Evolutionary conservation across 73 alveolate species (phyloP).

Genomic region (Symbiodinium natans): DNA sequence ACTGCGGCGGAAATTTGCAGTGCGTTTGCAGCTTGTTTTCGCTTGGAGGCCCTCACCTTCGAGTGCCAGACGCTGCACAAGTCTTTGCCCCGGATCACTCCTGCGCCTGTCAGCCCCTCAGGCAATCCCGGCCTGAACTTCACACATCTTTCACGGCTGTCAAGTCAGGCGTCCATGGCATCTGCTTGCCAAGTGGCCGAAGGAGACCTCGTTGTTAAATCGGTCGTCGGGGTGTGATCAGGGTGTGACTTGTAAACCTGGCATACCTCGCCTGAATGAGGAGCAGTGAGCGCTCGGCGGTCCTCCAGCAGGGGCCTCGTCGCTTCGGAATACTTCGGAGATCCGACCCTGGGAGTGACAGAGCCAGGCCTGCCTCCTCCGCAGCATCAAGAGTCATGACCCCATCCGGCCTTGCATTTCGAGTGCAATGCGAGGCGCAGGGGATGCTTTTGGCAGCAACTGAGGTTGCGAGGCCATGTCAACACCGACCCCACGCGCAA

Average conservation of each 20-base stretch:
- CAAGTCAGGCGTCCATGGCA: background rate
- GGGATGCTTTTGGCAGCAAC: background rate
- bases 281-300: no score
- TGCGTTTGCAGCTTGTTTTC: background rate
- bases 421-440: background rate
- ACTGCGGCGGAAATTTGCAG: background rate
- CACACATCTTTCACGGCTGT: background rate
- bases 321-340: background rate
- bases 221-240: no score
- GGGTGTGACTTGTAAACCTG: no score
- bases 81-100: constrained; percentile 36
- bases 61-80: constrained; percentile 48
- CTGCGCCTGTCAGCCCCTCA: background rate
- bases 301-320: background rate
- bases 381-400: background rate
- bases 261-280: no score
- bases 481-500: background rate
- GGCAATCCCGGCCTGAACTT: background rate
- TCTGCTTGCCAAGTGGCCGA: background rate
- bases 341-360: background rate
- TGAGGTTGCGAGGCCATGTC: background rate
- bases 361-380: background rate
- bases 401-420: background rate
- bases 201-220: no score
- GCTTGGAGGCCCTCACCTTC: constrained; percentile 32